Evolutionary conservation across 257 asterid species (phyloP).

Genomic region (Scutellaria minor): DNA sequence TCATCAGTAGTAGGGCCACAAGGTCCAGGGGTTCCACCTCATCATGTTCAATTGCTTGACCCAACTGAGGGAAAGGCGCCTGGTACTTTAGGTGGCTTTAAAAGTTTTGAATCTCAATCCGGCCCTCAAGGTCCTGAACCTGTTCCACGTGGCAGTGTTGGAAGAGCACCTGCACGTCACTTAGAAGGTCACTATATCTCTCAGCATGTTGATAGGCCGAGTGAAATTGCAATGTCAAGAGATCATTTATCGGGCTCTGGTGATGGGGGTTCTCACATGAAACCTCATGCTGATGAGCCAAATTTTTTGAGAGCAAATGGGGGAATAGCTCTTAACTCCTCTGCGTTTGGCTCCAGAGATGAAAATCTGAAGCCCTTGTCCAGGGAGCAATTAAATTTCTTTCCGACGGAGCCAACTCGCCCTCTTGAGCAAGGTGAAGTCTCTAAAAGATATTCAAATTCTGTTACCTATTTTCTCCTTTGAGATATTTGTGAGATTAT

Average conservation of each 20-base stretch:
- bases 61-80: conserved; percentile 52
- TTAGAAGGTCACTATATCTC: conserved; percentile 54
- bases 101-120: conserved; percentile 43
- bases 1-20: conserved; percentile 42
- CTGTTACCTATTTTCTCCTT: not conserved
- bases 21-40: conserved; percentile 47
- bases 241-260: conserved; percentile 50
- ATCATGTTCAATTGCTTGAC: conserved; percentile 47
- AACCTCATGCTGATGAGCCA: conserved; percentile 45
- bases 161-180: conserved; percentile 53
- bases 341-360: conserved; percentile 53
- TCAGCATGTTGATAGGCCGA: conserved; percentile 44
- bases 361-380: conserved; percentile 53
- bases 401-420: conserved; percentile 49
- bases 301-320: conserved; percentile 49
- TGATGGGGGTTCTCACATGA: conserved; percentile 51
- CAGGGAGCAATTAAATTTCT: conserved; percentile 52
- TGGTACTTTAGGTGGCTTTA: conserved; percentile 56
- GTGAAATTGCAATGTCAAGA: conserved; percentile 44
- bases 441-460: not conserved
- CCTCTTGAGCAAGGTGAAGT: conserved; percentile 62
- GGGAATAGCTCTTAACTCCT: conserved; percentile 45
- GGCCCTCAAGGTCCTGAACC: conserved; percentile 49
- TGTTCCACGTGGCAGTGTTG: conserved; percentile 56
- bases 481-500: not conserved